phyloP scores from a whole-genome alignment of 2,329 filamentous ascomycete species.

The Trichophaea hybrida region DNA sequence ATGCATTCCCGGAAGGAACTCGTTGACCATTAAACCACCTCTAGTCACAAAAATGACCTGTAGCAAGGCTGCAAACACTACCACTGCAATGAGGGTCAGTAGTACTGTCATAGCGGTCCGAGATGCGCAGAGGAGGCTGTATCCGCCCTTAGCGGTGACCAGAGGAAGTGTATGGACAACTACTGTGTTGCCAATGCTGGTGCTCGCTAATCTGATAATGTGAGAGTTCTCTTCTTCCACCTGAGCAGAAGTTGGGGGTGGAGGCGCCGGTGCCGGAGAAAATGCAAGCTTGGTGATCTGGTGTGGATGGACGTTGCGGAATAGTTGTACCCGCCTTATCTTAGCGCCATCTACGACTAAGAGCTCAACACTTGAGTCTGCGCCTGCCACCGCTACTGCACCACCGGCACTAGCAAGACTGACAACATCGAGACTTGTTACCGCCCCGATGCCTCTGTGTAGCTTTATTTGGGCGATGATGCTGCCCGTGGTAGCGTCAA shows the following conservation, averaged over 20 bases:
- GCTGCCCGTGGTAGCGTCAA: slow-evolving; percentile 10
- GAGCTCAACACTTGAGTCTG: slow-evolving; percentile 15
- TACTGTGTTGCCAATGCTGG: slow-evolving; percentile 65
- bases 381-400: slow-evolving; percentile 6
- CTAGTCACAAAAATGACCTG: slow-evolving; percentile 21
- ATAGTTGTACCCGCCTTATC: slow-evolving; percentile 8
- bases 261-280: slow-evolving; percentile 5
- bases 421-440: slow-evolving; percentile 14
- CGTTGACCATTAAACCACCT: slow-evolving; percentile 10
- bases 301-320: slow-evolving; percentile 20
- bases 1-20: background rate
- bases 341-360: slow-evolving; percentile 2
- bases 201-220: slow-evolving; percentile 58
- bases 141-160: slow-evolving; percentile 7
- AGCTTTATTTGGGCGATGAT: slow-evolving; percentile 10
- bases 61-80: slow-evolving; percentile 17
- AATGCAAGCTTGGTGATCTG: slow-evolving; percentile 24
- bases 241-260: background rate
- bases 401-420: slow-evolving; percentile 5
- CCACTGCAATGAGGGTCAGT: slow-evolving; percentile 15
- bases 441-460: slow-evolving; percentile 13
- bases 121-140: slow-evolving; percentile 7
- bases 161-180: slow-evolving; percentile 69
- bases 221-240: slow-evolving; percentile 35
- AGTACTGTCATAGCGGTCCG: slow-evolving; percentile 17